Percentiles rank a stretch among this genome's conserved stretches.
Conservation (phyloP, 768 basidiomycete species). For the Xerocomellus amylosporus region DNA sequence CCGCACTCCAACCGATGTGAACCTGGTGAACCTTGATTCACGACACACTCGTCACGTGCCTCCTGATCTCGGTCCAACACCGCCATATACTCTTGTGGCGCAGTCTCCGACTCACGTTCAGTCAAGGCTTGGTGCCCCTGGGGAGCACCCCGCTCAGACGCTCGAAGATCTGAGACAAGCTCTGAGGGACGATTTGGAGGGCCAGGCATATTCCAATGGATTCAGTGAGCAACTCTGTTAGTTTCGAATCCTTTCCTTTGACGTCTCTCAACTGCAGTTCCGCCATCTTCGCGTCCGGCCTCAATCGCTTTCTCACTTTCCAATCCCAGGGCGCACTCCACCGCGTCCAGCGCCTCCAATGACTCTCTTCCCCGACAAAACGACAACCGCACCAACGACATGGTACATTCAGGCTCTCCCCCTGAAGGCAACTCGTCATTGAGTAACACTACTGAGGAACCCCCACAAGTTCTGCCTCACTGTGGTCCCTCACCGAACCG, state of each 20-base stretch:
- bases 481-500: not conserved
- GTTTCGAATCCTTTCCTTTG: not conserved
- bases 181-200: constrained; percentile 9
- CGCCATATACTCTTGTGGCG: constrained; percentile 18
- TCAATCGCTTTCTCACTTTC: not conserved
- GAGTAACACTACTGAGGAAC: constrained; percentile 38
- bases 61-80: constrained; percentile 23
- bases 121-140: not conserved
- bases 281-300: not conserved
- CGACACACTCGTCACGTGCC: not conserved
- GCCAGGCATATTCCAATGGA: not conserved
- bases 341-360: constrained; percentile 7
- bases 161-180: constrained; percentile 24
- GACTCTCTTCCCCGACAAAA: constrained; percentile 2
- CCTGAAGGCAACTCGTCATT: not conserved
- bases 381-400: not conserved
- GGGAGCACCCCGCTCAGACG: constrained; percentile 12
- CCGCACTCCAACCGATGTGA: not conserved
- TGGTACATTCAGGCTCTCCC: not conserved
- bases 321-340: not conserved
- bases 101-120: not conserved
- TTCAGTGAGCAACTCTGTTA: not conserved
- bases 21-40: not conserved
- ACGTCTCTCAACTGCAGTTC: not conserved
- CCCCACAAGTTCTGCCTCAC: not conserved